A percentile compares a stretch with the other conserved stretches of the same genome.
Evolutionary conservation across 2,329 filamentous ascomycete species (phyloP).

Genomic region (Colletotrichum navitas): DNA sequence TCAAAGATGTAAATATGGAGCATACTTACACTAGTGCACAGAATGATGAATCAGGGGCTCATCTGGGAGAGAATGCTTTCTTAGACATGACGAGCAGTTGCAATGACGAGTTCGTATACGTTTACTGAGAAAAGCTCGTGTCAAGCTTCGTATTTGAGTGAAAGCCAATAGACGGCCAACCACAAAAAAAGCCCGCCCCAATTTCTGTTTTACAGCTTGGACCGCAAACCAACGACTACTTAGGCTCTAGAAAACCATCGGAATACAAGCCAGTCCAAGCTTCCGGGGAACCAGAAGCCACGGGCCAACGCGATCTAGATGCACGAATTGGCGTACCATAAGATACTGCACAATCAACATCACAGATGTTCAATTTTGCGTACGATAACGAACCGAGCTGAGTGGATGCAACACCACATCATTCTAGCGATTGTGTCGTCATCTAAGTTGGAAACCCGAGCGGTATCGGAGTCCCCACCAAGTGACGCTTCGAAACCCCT

Average conservation of each 20-base stretch:
- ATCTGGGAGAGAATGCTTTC: conserved; percentile 64
- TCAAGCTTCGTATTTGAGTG: too few species aligned
- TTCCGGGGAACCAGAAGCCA: too few species aligned
- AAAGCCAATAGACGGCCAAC: too few species aligned
- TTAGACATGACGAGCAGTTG: conserved; percentile 73
- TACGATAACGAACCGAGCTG: neutral
- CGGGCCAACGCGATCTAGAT: too few species aligned
- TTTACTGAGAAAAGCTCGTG: conserved; percentile 57
- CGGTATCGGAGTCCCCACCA: neutral
- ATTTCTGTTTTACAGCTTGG: too few species aligned
- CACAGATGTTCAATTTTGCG: too few species aligned
- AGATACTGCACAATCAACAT: too few species aligned
- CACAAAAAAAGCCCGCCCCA: too few species aligned
- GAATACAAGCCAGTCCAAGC: too few species aligned
- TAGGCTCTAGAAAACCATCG: too few species aligned
- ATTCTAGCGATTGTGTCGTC: neutral
- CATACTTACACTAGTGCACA: conserved; percentile 56
- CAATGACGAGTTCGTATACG: conserved; percentile 78
- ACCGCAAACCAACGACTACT: too few species aligned
- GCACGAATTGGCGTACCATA: too few species aligned
- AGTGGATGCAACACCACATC: neutral
- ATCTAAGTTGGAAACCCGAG: neutral
- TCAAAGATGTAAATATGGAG: conserved; percentile 72
- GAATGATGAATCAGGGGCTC: conserved; percentile 45
- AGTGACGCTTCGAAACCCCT: neutral